Evolutionary conservation across 1,284 basidiomycete species (phyloP).

Genomic region (Ganoderma lingzhi): DNA sequence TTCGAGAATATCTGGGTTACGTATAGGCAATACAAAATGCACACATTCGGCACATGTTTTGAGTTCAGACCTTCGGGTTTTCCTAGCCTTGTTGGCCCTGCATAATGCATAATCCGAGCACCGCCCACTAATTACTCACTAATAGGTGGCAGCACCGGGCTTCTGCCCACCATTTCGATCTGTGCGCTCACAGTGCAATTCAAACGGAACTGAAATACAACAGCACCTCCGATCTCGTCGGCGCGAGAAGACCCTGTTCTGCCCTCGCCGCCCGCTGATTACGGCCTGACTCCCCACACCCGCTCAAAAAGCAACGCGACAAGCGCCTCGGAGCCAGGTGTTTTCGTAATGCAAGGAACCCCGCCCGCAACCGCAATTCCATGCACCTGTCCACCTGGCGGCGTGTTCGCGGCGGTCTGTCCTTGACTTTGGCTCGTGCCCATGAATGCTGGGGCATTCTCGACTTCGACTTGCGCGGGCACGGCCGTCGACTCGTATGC

Average conservation of each 20-base stretch:
- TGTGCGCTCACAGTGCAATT: constrained; percentile 9
- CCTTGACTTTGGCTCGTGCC: constrained; percentile 4
- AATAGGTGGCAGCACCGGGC: background rate
- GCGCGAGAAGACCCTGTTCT: constrained; percentile 8
- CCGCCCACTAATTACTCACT: background rate
- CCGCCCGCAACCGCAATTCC: constrained; percentile 39
- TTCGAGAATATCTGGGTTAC: background rate
- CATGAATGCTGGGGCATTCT: constrained; percentile 36
- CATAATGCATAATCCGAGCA: background rate
- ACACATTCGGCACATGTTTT: background rate
- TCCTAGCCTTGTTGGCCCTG: background rate
- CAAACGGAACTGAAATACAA: constrained; percentile 4
- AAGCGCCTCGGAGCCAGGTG: constrained; percentile 63
- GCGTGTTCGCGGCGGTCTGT: background rate
- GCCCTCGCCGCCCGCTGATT: constrained; percentile 12
- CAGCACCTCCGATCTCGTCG: constrained; percentile 27
- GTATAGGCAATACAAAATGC: background rate
- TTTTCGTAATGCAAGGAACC: constrained; percentile 61
- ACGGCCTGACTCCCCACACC: constrained; percentile 60
- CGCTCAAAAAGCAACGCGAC: constrained; percentile 57
- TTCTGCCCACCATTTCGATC: background rate
- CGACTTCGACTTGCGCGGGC: constrained; percentile 62
- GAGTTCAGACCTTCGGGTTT: constrained; percentile 1
- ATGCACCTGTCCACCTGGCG: constrained; percentile 27
- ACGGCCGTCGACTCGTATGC: constrained; percentile 57